Percentiles rank a stretch among this genome's conserved stretches.
These are phyloP conservation scores for Eucalyptus sp. DNA, from an alignment of 345 rosid genomes.

Conservation along the genomic window DNA sequence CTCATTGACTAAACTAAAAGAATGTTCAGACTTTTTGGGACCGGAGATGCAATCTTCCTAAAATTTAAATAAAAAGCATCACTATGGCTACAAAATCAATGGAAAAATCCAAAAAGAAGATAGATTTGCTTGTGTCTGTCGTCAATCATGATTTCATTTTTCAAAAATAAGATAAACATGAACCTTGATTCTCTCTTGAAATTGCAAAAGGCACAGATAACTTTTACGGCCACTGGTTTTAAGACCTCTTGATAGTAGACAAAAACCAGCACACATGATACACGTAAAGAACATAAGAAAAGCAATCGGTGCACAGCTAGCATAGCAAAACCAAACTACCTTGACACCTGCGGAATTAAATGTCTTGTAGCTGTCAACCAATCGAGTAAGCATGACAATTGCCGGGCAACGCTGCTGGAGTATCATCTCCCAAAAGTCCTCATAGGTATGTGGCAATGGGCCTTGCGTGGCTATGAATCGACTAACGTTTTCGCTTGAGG, in stretches of 20 bases:
- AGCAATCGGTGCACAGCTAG: neutral
- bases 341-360: neutral
- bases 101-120: neutral
- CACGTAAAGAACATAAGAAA: neutral
- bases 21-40: neutral
- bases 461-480: slow-evolving; percentile 90
- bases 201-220: neutral
- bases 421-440: slow-evolving; percentile 97
- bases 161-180: neutral
- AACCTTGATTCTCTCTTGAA: neutral
- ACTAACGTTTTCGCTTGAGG: slow-evolving; percentile 47
- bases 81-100: neutral
- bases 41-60: neutral
- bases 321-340: neutral
- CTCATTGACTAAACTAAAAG: neutral
- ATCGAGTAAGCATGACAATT: slow-evolving; percentile 80
- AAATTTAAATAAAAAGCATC: neutral
- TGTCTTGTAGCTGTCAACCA: slow-evolving; percentile 67
- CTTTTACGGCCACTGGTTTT: neutral
- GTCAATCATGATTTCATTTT: neutral
- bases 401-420: slow-evolving; percentile 67
- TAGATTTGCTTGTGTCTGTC: neutral
- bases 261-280: neutral
- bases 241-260: neutral
- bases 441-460: slow-evolving; percentile 59